Base-by-base conservation (phyloP, 768 basidiomycete species). In the Imleria badia region DNA sequence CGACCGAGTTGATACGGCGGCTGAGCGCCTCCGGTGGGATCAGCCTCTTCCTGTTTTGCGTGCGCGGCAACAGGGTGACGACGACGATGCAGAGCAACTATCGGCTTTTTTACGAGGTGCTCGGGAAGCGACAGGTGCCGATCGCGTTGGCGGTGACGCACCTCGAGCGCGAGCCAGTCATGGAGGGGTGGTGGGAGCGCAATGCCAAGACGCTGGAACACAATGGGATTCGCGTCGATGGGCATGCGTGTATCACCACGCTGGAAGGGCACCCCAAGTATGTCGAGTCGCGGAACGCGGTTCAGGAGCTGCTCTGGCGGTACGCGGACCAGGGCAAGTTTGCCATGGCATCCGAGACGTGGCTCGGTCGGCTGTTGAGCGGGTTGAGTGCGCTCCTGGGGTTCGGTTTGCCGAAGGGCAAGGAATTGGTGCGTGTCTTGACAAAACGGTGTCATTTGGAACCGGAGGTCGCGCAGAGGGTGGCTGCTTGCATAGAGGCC, bases 131-230 rank as follows among this genome's bases (percentile, higher is more conserved):
- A 30, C 51, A 66, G 31, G 76, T 77, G 13, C 77, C 77, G 19
- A 69, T 72, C 35, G 66, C 73, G 4, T 48, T 78, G 17, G 73
- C 67, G 22, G 57, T 78, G 11, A 78, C 75, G 0, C 72, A 75
- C 23, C 66, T 78, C 5, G 76, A 76, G 48, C 52, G 66, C 2
- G 71, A 72, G 36, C 26, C 3, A 1, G 40, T 45, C 41, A 72
- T 73, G 71, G 68, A 72, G 22, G 51, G 48, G 8, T 72, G 72
- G 71, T 72, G 71, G 72, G 23, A 30, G 3, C 59, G 64, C 33
- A 70, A 72, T 26, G n/a, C 20, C 45, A 54, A 29, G 36, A 58
- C n/a, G 19, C 62, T 72, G 30, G 52, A 58, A 45, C 15, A 35
- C 2, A 51, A 45, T 1, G 59, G 65, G 22, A 63, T 73, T 43